Conservation (phyloP, 176 grass and related monocot genomes). For the Paspalum vaginatum region DNA sequence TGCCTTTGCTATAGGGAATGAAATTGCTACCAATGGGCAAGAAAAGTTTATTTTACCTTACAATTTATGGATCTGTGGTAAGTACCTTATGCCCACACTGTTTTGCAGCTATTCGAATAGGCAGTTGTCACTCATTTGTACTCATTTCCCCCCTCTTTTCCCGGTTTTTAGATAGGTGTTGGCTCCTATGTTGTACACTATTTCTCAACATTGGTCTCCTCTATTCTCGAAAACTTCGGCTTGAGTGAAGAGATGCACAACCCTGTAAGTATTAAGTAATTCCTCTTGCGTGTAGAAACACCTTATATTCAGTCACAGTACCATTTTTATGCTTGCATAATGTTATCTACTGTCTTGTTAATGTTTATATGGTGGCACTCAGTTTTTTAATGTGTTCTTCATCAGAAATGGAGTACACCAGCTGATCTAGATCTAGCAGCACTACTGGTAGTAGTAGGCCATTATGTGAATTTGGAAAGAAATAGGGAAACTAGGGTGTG, state of each 20-base stretch:
- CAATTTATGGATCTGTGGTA: slow-evolving; percentile 97
- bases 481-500: background rate
- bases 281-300: slow-evolving; percentile 1
- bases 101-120: slow-evolving; percentile 34
- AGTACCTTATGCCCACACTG: slow-evolving; percentile 21
- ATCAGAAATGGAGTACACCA: background rate
- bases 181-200: slow-evolving; percentile 86
- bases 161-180: slow-evolving; percentile 65
- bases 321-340: background rate
- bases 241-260: slow-evolving; percentile 93
- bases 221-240: slow-evolving; percentile 82
- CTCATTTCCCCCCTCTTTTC: slow-evolving; percentile 23
- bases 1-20: slow-evolving; percentile 68
- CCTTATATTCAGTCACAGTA: background rate
- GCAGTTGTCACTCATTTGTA: slow-evolving; percentile 22
- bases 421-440: background rate
- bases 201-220: slow-evolving; percentile 75
- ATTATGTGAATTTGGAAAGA: background rate
- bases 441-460: background rate
- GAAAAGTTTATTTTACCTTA: slow-evolving; percentile 83
- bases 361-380: background rate
- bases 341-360: background rate
- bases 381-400: background rate
- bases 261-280: slow-evolving; percentile 92
- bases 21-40: slow-evolving; percentile 90